Base-by-base conservation (phyloP, 768 basidiomycete genomes). In the Boletus subparvulus region DNA sequence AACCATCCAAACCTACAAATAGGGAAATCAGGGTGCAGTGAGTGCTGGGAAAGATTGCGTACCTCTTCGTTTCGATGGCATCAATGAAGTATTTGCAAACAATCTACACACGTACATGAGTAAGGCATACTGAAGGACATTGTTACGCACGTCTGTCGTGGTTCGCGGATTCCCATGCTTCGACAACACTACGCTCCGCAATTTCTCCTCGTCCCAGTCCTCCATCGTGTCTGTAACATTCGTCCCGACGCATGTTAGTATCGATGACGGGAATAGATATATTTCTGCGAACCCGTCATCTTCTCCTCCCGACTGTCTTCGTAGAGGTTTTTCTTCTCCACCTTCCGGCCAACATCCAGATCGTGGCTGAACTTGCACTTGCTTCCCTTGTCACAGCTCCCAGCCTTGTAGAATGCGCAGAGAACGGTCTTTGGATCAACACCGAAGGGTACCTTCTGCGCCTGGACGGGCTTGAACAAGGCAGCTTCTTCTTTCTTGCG, bases 341-440 rank as follows among this genome's bases (percentile, higher is more conserved):
- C 89, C 74, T 95, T 98, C 59, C 97, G 77, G 8, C 83, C 94
- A 36, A 96, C 83, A 63, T 98, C 82, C 57, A 87, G 66, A 76
- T 98, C 88, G 72, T 99, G 97, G 61, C 94, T 95, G 76, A 97
- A 98, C 79, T 96, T 98, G 78, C 97, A 98, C 77, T 92, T 93
- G 71, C 64, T 84, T 26, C 93, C 96, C 79, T 98, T 98, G 26
- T 96, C 94, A 69, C 96, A 99, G 48, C 75, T 80, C 4, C 96
- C 95, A 13, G 90, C 88, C 75, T 98, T 98, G 81, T 80, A 94
- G 78, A 87, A 98, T 28, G 81, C 87, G 70, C 97, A 98, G 35
- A 98, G 78, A 35, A 98, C 77, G 14, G 92, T 94, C 81, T 97
- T 98, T 28, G 95, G 96, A 73, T 98, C 95, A 45, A 94, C 93